Conservation (phyloP, 768 basidiomycete genomes). For the Termitomyces sp. region DNA sequence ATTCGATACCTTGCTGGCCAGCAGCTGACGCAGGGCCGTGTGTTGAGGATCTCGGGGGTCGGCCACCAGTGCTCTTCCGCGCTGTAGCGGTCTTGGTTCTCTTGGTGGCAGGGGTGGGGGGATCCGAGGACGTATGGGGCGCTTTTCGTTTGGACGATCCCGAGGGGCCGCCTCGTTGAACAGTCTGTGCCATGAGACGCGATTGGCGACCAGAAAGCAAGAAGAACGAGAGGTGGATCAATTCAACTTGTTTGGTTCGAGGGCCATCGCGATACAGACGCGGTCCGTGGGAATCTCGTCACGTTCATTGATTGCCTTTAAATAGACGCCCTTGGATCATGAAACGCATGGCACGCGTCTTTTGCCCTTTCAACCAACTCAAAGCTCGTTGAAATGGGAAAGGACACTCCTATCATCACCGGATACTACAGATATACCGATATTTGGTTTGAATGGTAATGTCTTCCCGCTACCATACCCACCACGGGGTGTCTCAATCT, state of each 20-base stretch:
- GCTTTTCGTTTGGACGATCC: constrained; percentile 43
- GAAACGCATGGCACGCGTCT: constrained; percentile 3
- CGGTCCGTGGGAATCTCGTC: constrained; percentile 11
- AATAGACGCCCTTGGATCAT: too few species aligned
- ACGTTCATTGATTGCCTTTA: constrained; percentile 3
- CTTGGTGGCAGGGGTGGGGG: constrained; percentile 47
- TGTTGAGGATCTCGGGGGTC: constrained; percentile 39
- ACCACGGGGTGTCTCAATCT: background rate
- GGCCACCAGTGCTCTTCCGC: constrained; percentile 81
- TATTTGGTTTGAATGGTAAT: constrained; percentile 78
- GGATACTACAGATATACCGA: constrained; percentile 86
- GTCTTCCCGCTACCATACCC: background rate
- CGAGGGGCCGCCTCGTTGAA: constrained; percentile 47
- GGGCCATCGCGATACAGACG: constrained; percentile 7
- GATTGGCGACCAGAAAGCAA: background rate
- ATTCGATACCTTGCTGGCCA: constrained; percentile 4
- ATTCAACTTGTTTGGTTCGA: constrained; percentile 26
- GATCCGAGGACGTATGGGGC: constrained; percentile 37
- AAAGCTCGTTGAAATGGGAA: constrained; percentile 18
- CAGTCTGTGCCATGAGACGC: constrained; percentile 63
- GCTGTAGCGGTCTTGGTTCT: constrained; percentile 59
- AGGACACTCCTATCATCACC: constrained; percentile 43
- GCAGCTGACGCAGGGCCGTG: constrained; percentile 5
- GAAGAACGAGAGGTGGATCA: background rate
- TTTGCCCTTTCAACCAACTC: background rate